phyloP scores from a whole-genome alignment of 83 land plant genomes.

The Picea engelmannii region DNA sequence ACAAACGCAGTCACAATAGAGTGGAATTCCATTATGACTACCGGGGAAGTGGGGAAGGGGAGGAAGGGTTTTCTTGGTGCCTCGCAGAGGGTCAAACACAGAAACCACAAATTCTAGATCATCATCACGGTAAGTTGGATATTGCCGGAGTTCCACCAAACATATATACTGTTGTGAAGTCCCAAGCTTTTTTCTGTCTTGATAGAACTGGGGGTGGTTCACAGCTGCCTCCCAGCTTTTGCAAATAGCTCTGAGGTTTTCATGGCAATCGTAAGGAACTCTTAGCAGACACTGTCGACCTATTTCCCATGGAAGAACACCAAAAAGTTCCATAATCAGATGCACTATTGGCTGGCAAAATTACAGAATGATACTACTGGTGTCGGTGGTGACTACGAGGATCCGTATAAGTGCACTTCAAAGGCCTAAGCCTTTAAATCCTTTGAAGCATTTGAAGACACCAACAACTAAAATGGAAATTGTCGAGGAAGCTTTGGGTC shows the following conservation, averaged over 20 bases:
- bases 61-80: slow-evolving; percentile 47
- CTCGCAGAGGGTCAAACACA: slow-evolving; percentile 30
- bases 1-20: not conserved
- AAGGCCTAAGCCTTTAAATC: no score
- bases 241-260: not conserved
- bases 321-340: not conserved
- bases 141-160: not conserved
- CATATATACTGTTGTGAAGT: not conserved
- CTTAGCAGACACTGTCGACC: not conserved
- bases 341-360: no score
- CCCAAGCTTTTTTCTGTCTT: not conserved
- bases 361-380: no score
- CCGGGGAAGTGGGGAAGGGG: no score
- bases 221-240: not conserved
- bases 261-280: not conserved
- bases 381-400: no score
- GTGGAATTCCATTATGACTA: not conserved
- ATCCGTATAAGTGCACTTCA: no score
- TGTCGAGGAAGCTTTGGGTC: no score
- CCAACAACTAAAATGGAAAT: no score
- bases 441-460: no score
- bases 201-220: not conserved
- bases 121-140: no score
- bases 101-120: not conserved
- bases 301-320: not conserved